These are phyloP conservation scores for Herpetomonas tarakana DNA, from an alignment of 208 protist genomes.

Conservation along the genomic window DNA sequence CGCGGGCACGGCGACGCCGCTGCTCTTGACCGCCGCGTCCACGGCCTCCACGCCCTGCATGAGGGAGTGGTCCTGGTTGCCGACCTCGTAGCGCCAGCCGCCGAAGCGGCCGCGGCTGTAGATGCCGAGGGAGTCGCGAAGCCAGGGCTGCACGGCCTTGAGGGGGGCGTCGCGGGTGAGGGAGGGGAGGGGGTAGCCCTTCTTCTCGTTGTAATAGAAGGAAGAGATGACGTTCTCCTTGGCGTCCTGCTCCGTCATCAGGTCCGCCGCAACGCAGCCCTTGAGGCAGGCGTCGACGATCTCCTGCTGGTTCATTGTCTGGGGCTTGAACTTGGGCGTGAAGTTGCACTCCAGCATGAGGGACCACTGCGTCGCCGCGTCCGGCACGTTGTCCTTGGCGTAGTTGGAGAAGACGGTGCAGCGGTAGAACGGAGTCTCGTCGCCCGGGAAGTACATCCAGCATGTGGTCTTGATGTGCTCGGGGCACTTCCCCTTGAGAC, in stretches of 20 bases:
- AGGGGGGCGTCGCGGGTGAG: conserved; percentile 57
- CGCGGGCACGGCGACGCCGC: neutral
- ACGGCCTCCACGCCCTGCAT: conserved; percentile 77
- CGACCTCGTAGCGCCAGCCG: conserved; percentile 71
- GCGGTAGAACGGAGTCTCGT: conserved; percentile 69
- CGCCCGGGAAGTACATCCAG: conserved; percentile 81
- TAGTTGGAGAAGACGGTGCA: conserved; percentile 79
- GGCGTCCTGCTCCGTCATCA: conserved; percentile 36
- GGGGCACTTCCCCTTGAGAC: conserved; percentile 45
- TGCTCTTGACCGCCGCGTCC: conserved; percentile 2
- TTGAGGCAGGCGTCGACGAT: conserved; percentile 48
- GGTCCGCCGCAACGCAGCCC: conserved; percentile 24
- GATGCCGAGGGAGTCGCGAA: conserved; percentile 36
- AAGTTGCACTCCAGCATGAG: conserved; percentile 72
- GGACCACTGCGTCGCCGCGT: conserved; percentile 44
- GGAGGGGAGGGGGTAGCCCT: conserved; percentile 74
- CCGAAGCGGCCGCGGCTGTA: conserved; percentile 69
- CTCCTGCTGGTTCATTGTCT: conserved; percentile 25
- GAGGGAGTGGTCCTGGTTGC: conserved; percentile 63
- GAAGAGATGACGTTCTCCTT: conserved; percentile 33
- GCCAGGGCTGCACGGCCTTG: conserved; percentile 25
- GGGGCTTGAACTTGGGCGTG: conserved; percentile 17
- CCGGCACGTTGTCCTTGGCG: conserved; percentile 50
- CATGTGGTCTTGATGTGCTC: conserved; percentile 44
- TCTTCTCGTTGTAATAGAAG: conserved; percentile 49